Evolutionary conservation across 345 rosid species (phyloP).

Genomic region (Hibiscus mutabilis): DNA sequence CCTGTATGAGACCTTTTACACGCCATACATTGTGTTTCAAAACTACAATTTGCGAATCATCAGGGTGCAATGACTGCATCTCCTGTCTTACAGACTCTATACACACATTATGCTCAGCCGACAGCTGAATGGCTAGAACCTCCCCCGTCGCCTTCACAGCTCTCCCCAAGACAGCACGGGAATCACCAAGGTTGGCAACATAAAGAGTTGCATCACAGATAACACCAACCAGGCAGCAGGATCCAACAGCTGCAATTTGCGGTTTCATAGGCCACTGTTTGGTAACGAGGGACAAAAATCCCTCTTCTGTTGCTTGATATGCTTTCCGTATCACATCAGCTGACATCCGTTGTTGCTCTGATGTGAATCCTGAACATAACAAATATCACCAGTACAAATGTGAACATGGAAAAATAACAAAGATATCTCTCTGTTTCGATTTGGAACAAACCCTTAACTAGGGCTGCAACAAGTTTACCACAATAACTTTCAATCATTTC

Average conservation of each 20-base stretch:
- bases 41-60: conserved; percentile 78
- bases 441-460: background rate
- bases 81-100: conserved; percentile 90
- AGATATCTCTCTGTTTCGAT: background rate
- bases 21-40: conserved; percentile 96
- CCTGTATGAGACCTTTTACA: conserved; percentile 96
- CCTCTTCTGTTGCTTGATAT: conserved; percentile 92
- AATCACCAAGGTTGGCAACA: conserved; percentile 89
- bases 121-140: conserved; percentile 75
- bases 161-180: conserved; percentile 93
- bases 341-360: conserved; percentile 77
- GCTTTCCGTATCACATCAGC: conserved; percentile 80
- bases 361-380: conserved; percentile 43
- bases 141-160: conserved; percentile 78
- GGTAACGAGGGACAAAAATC: conserved; percentile 70
- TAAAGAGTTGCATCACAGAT: conserved; percentile 70
- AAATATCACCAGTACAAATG: background rate
- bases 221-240: conserved; percentile 89
- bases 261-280: conserved; percentile 93
- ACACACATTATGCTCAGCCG: conserved; percentile 80
- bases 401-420: background rate
- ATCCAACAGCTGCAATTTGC: conserved; percentile 96
- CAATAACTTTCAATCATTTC: too few relatives aligned
- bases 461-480: background rate
- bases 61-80: conserved; percentile 83